Base-by-base conservation (phyloP, 495 filamentous ascomycete species). In the Podospora bellae-mahoneyi region DNA sequence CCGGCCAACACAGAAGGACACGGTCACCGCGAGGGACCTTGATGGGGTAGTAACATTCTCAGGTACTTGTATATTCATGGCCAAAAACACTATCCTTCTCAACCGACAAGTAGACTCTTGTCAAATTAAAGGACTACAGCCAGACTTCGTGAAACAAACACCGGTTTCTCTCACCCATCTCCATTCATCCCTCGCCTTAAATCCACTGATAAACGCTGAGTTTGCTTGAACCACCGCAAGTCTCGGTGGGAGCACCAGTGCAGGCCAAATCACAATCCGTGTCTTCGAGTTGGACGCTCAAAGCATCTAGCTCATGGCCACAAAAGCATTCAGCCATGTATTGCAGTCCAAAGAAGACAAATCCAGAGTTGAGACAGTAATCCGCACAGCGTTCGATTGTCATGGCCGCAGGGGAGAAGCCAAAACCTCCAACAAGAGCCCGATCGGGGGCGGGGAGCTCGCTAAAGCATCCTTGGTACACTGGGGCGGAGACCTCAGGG, bases 281-380 rank as follows among this genome's bases (percentile, higher is more conserved):
- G 15, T 28, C 65, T 4, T 16, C 6, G 10, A 39, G 60, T 1
- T 15, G 4, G 10, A 64, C 69, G 44, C 64, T 66, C 3, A 60
- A 60, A 4, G 9, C 62, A 15, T 66, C 23, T 2, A 72, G 23
- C 32, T 69, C 71, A 65, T 83, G 84, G 27, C 84, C 87, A 72
- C 88, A 90, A 72, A 84, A 89, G 76, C 88, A 90, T 74, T 88
- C 83, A 57, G 80, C 81, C 57, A 79, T 83, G 65, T 88, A 89
- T 75, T 92, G 86, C 18, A 69, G 58, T 1, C 71, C 71, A 28
- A 70, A 69, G 57, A 16, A 65, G 0, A 30, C 1, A 28, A 60
- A 72, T 1, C 62, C 68, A 7, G 16, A 23, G 48, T 71, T 57
- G 13, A 57, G 44, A 66, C 81, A 83, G 28, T 66, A 76, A 19